Base-by-base conservation (phyloP, 352 stramenopile species). In the Globisporangium echinulatum region DNA sequence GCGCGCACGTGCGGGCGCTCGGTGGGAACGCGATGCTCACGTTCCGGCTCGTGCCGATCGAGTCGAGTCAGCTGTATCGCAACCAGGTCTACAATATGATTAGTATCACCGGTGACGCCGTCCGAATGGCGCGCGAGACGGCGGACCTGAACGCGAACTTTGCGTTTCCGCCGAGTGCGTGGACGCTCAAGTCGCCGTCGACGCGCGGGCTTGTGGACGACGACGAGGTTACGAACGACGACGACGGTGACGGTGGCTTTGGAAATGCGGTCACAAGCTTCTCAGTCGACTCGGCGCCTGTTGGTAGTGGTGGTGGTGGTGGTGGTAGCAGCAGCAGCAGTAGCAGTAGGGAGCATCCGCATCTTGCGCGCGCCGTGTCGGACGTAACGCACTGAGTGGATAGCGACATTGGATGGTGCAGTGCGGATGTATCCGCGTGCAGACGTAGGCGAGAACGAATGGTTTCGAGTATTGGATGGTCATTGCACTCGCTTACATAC, bases 51-150 rank as follows among this genome's bases (percentile, higher is more conserved):
- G 80, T 92, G 40, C 87, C 87, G 4, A 94, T 93, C 55, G 86
- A 96, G 65, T 94, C 85, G 8, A 94, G 84, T 48, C 84, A 92
- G 49, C 64, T 94, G 38, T 91, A 93, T 52, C 85, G 87, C 49
- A 96, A 96, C 64, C 86, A 94, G 64, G 85, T 94, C 56, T 96
- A 96, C 83, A 95, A 95, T 69, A 94, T 96, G 84, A 94, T 96
- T 53, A 94, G 82, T 58, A 90, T 96, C 64, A 95, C 84, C 2
- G 87, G 87, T 5, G 87, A 94, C 61, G 80, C 84, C 8, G 85
- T 90, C 33, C 90, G 91, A 78, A 79, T 92, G 36, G 77, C 87
- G 60, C 76, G 82, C 33, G 70, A 92, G 48, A 54, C 47, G 19
- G 59, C 53, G 54, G 70, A 81, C 51, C 55, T 64, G 25, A 25